Base-by-base conservation (phyloP, 2,329 filamentous ascomycete species). In the Colletotrichum tropicicola region DNA sequence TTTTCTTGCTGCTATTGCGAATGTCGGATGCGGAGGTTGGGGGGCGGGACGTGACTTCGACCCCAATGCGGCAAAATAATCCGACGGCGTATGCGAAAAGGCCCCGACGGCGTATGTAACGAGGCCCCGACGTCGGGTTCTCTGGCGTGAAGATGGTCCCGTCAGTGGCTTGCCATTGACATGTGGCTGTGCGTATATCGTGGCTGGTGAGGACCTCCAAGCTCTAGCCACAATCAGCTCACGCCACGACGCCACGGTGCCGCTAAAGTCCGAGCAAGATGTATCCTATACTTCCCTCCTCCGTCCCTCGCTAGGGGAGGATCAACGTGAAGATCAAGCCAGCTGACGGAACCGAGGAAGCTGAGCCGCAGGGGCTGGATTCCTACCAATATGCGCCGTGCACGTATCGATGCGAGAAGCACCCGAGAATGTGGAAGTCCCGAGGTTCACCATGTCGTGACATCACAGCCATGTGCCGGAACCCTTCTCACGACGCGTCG, bases 1-100 rank as follows among this genome's bases (percentile, higher is more conserved):
- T 54, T 19, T 41, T 39, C n/a, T 37, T 25, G 41, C 48, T 30
- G n/a, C 37, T 35, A n/a, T 44, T 62, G 62, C 28, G 41, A 47
- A 25, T 17, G 23, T 49, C 57, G 32, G 49, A 51, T 37, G 47
- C 35, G 53, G 53, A 58, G 44, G 35, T 19, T 27, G 32, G 43
- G 28, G 47, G 39, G n/a, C 41, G 55, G 55, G 15, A 52, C 19
- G 54, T 19, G 47, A 52, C 12, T 30, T n/a, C n/a, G 45, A 39
- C n/a, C 59, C 59, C 13, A 23, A 58, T 43, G 4, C 19, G 43
- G 59, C 30, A 62, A 44, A 57, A 49, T 62, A 57, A 57, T 47
- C 54, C 59, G 59, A 44, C 27, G 35, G n/a, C 44, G n/a, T n/a
- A n/a, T n/a, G n/a, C n/a, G n/a, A n/a, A n/a, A n/a, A n/a, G n/a